Evolutionary conservation across 176 grass and related monocot genomes (phyloP), one percentile per base, ranked within the genome.

Genomic region (Thalia dealbata): DNA sequence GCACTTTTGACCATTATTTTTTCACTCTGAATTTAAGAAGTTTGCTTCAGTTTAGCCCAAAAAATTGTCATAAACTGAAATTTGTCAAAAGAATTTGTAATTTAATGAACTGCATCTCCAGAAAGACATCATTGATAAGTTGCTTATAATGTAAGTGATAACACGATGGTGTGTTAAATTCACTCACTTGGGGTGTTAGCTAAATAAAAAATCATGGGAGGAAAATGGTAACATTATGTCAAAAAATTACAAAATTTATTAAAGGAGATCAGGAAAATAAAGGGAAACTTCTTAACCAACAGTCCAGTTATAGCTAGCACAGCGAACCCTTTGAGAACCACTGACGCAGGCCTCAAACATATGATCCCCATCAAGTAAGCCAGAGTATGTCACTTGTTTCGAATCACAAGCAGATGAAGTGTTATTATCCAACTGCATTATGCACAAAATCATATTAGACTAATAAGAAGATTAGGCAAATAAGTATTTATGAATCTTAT

Each of bases 301-400:
- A 81, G 65, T 82, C 93, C 93, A 97, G 22, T 82, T 76, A 80
- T 92, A 91, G 66, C 69, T 86, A 75, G 78, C 83, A 76, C 89
- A 97, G 76, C 50, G 44, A 21, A 75, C 16, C 50, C 50, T 62
- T 69, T 62, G 50, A 32, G 73, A 52, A 65, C 52, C 66, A 24
- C 69, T 84, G 15, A 83, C 70, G 54, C 93, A 97, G 73, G 73
- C 85, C 0, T 75, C 69, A 11, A 97, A 81, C 23, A 70, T 82
- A 81, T 97, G 89, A 78, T 80, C 78, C 38, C 93, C 93, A 44
- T 97, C 89, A 50, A 43, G 70, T 24, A 97, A 84, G 12, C 78
- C 84, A 3, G 74, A 46, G 2, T 86, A 92, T 30, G 61, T 84
- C 44, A 82, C 80, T 79, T 80, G 78, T 15, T 75, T 86, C 9